Conservation (phyloP, 768 basidiomycete species). For the Galerina sulciceps region DNA sequence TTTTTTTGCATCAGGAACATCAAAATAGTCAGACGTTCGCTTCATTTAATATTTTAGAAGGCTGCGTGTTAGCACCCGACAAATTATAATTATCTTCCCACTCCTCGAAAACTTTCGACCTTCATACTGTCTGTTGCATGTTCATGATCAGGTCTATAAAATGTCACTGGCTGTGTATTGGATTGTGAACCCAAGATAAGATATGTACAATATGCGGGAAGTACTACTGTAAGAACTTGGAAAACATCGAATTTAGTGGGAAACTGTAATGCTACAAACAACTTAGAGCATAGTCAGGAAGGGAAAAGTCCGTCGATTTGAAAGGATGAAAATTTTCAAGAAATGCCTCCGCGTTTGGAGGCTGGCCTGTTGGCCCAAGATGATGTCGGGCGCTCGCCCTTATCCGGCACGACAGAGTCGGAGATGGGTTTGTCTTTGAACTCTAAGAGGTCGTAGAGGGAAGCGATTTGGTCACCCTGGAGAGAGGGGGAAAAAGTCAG, state of each 20-base stretch:
- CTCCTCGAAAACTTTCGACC: too few relatives aligned
- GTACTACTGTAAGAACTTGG: neutral
- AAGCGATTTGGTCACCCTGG: conserved; percentile 94
- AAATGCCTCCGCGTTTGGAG: neutral
- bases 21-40: too few relatives aligned
- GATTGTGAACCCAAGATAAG: neutral
- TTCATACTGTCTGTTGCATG: neutral
- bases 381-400: neutral
- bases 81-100: too few relatives aligned
- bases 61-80: too few relatives aligned
- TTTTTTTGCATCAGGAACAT: neutral
- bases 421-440: conserved; percentile 68
- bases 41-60: too few relatives aligned
- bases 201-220: conserved; percentile 3
- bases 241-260: neutral
- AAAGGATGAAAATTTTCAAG: neutral
- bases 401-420: conserved; percentile 26
- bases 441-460: conserved; percentile 80
- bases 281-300: too few relatives aligned
- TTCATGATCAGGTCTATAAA: too few relatives aligned
- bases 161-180: neutral
- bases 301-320: neutral
- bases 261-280: too few relatives aligned
- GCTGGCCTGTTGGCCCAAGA: neutral
- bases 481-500: neutral